A percentile compares a stretch with the other conserved stretches of the same genome.
phyloP scores from a whole-genome alignment of 495 filamentous ascomycete species.

The Astrothelium subdiscretum region DNA sequence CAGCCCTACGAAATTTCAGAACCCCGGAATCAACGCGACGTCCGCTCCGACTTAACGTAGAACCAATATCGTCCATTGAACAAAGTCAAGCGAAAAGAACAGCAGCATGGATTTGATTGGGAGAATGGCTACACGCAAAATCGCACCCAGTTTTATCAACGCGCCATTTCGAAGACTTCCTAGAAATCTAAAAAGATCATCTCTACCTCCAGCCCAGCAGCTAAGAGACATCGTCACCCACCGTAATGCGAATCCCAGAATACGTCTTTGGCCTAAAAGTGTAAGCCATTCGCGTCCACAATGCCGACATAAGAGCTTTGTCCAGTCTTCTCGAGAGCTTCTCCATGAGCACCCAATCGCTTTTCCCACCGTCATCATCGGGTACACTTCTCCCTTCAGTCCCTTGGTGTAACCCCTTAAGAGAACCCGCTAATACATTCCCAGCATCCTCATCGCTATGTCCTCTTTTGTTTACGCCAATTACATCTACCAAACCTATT shows the following conservation, averaged over 20 bases:
- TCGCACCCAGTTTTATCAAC: background rate
- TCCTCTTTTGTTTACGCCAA: conserved; percentile 42
- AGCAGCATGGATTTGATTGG: background rate
- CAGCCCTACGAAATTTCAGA: background rate
- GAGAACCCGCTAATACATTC: background rate
- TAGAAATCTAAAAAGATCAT: background rate
- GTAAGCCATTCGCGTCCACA: background rate
- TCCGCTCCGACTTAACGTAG: background rate
- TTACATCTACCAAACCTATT: conserved; percentile 56
- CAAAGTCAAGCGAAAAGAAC: background rate
- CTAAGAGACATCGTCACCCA: background rate
- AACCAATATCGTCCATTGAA: background rate
- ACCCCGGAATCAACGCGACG: background rate
- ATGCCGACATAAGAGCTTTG: background rate
- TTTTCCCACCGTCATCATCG: background rate
- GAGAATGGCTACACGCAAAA: background rate
- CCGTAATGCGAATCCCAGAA: background rate
- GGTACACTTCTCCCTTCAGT: background rate
- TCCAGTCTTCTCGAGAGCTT: background rate
- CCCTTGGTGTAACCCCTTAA: background rate
- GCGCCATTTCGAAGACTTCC: background rate
- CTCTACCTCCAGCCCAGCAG: background rate
- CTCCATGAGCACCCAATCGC: background rate
- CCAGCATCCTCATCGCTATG: conserved; percentile 34
- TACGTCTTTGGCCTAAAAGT: background rate